Base-by-base conservation (phyloP, 169 alveolate genomes). In the Cryptosporidium ubiquitum region DNA sequence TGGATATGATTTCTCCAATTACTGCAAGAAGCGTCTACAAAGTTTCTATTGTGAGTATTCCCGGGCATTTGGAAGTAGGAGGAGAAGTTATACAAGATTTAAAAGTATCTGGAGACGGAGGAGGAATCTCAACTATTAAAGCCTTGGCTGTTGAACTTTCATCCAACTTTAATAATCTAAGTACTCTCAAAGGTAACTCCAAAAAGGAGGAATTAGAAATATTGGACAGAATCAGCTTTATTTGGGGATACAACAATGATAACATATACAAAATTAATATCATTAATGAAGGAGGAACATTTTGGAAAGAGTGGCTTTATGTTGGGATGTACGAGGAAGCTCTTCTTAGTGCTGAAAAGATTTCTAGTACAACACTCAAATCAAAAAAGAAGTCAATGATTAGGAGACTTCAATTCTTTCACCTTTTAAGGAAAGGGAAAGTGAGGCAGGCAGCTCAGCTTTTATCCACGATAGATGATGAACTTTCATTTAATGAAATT, bases 281-380 rank as follows among this genome's bases (percentile, higher is more conserved):
- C n/a, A 31, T 79, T 37, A 79, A 79, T 64, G 89, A 79, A 39
- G 89, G 75, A 23, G 79, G 58, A 40, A 42, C 68, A 26, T 49
- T 79, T 37, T 79, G 89, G 89, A 79, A 29, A 37, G 89, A 79
- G 51, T 61, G 89, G 79, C 58, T 79, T 29, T 79, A 79, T 66
- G 26, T 79, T 60, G 89, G 89, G 61, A 61, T 60, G 79, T 79
- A 61, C 26, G 75, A 44, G 40, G 89, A 79, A 26, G 37, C 89
- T 29, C 66, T 79, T 31, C 6, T 4, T 18, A 61, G 73, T 42
- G 20, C 75, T 60, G 75, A 79, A 10, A 79, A 79, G 68, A 58
- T 79, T 1, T 31, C 49, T 14, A 79, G 89, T 16, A 58, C 60
- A 39, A 60, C 89, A 4, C 7, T 44, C 4, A 61, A 39, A 64